Evolutionary conservation across 208 protist genomes (phyloP), one percentile per base, ranked within the genome.

Genomic region (Vickermania ingenoplastis): DNA sequence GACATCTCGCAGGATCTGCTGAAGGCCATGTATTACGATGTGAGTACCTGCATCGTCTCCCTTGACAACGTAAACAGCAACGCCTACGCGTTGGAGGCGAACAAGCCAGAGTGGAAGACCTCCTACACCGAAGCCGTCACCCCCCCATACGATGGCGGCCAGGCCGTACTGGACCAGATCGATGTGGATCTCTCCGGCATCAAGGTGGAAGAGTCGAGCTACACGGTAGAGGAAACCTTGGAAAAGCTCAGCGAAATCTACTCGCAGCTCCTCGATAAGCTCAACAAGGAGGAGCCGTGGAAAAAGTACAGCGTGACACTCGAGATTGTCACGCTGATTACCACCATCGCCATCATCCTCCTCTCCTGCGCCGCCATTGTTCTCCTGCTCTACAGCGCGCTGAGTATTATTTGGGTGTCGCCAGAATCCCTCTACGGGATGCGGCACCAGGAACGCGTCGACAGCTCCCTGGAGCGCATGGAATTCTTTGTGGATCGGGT

Each of bases 401-500:
- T 45, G 25, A 41, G 17, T 26, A 22, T 41, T 22, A 59, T 59
- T 24, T 48, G 14, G 17, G 14, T 41, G 4, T 14, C 27, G 4
- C 24, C 14, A 24, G 27, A 14, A n/a, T 17, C 13, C 14, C 23
- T 59, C 7, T 22, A 41, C 25, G 54, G 25, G 25, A 45, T 59
- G 23, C 26, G 25, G 14, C 17, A 59, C 14, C 11, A 14, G 23
- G 11, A 24, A 48, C 54, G 54, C 11, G 14, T 59, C 14, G 54
- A 59, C 5, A n/a, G 24, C 54, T 59, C 54, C 17, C 14, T 59
- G 54, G 54, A 4, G 7, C 54, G 54, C 5, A 59, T 59, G 54
- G 29, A 59, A 17, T 45, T 41, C 54, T 59, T 59, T 26, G 25
- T 59, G 13, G 54, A 59, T 59, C 24, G 54, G 27, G 29, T 59